A percentile compares a stretch with the other conserved stretches of the same genome.
Conservation (phyloP, 208 protist species). For the Porcisia deanei region DNA sequence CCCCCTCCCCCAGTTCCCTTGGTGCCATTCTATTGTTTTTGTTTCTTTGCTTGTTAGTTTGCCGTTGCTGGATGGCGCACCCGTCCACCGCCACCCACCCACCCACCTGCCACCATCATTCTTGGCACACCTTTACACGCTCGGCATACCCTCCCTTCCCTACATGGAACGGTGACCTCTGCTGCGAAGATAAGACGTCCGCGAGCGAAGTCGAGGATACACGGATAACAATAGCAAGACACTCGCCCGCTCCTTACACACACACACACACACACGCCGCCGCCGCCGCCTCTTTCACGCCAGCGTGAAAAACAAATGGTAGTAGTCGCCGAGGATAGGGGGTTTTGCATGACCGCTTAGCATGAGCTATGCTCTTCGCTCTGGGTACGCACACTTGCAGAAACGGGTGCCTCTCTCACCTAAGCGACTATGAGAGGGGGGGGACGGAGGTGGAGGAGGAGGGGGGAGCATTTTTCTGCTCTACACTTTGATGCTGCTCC, state of each 20-base stretch:
- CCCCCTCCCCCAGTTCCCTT: no score
- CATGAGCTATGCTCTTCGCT: background rate
- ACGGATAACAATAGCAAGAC: background rate
- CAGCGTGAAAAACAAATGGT: no score
- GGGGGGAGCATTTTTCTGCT: background rate
- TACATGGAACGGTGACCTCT: background rate
- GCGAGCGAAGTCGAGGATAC: background rate
- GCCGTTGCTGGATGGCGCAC: no score
- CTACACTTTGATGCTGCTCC: background rate
- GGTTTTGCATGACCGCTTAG: background rate
- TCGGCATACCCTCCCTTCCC: background rate
- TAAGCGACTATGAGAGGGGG: background rate
- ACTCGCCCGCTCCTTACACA: background rate
- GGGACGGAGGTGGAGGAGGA: background rate
- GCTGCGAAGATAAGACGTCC: background rate
- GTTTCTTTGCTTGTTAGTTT: no score
- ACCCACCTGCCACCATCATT: no score
- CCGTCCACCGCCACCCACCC: no score
- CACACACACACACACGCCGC: background rate
- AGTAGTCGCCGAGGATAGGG: no score
- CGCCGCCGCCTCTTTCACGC: background rate
- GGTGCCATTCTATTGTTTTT: no score
- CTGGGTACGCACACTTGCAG: background rate
- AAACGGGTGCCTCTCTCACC: background rate
- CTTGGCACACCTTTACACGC: no score